A percentile compares a stretch with the other conserved stretches of the same genome.
These are phyloP conservation scores for Cyberlindnera bimundalis DNA, from an alignment of 805 yeast species.

Conservation along the genomic window DNA sequence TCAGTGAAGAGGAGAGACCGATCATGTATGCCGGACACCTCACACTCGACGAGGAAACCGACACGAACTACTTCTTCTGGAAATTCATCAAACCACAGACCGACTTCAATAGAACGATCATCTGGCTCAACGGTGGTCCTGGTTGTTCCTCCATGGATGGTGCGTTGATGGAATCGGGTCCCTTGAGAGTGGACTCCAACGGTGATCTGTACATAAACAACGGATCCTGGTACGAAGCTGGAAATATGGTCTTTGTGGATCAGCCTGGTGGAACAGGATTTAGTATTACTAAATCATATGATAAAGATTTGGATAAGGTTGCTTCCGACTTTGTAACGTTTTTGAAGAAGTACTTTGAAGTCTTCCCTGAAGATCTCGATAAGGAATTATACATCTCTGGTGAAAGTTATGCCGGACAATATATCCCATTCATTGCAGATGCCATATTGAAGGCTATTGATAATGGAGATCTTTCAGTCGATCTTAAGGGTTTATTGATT, in stretches of 20 bases:
- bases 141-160: slow-evolving; percentile 99
- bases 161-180: slow-evolving; percentile 89
- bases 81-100: slow-evolving; percentile 21
- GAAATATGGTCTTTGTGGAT: slow-evolving; percentile 81
- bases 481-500: slow-evolving; percentile 66
- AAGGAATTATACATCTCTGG: slow-evolving; percentile 82
- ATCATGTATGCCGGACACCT: slow-evolving; percentile 44
- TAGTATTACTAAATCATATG: slow-evolving; percentile 57
- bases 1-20: slow-evolving; percentile 29
- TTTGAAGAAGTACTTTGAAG: slow-evolving; percentile 57
- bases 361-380: slow-evolving; percentile 67
- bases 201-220: slow-evolving; percentile 49
- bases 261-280: slow-evolving; percentile 96
- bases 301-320: slow-evolving; percentile 52
- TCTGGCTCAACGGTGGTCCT: slow-evolving; percentile 98
- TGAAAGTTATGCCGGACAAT: slow-evolving; percentile 96
- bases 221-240: slow-evolving; percentile 82
- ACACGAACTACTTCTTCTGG: slow-evolving; percentile 29
- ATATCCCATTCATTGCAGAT: slow-evolving; percentile 82
- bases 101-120: slow-evolving; percentile 43
- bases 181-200: slow-evolving; percentile 56
- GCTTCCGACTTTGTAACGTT: slow-evolving; percentile 62
- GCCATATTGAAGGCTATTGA: slow-evolving; percentile 50
- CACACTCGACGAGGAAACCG: slow-evolving; percentile 15
- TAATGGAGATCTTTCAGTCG: slow-evolving; percentile 23